Percentiles rank a stretch among this genome's conserved stretches.
Evolutionary conservation across 2,329 filamentous ascomycete genomes (phyloP).

Genomic region (Colletotrichum shisoi): DNA sequence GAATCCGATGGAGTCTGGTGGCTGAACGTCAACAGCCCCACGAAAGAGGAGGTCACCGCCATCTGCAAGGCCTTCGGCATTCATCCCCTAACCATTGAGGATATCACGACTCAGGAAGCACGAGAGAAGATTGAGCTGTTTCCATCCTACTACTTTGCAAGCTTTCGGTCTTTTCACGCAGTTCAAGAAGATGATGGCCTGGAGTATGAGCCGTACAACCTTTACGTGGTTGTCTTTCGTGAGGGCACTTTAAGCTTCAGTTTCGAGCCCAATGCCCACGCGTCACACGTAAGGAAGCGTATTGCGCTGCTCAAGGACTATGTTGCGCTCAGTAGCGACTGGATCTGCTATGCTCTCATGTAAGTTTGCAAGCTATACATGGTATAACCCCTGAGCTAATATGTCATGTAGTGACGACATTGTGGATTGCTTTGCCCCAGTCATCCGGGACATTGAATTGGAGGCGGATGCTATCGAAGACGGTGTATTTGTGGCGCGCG

Average conservation of each 20-base stretch:
- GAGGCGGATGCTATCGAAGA: conserved; percentile 96
- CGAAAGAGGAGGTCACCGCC: conserved; percentile 83
- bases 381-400: conserved; percentile 42
- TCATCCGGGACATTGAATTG: conserved; percentile 84
- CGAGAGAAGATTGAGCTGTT: conserved; percentile 99
- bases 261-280: conserved; percentile 86
- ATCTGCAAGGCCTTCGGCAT: conserved; percentile 95
- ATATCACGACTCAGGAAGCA: conserved; percentile 93
- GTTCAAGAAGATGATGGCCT: conserved; percentile 80
- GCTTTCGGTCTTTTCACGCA: conserved; percentile 88
- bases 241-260: conserved; percentile 96
- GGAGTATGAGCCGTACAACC: conserved; percentile 93
- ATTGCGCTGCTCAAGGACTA: conserved; percentile 95
- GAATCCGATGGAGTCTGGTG: conserved; percentile 90
- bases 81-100: conserved; percentile 93
- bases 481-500: conserved; percentile 88
- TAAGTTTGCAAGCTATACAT: conserved; percentile 55
- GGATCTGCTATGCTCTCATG: conserved; percentile 99
- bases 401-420: conserved; percentile 79
- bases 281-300: conserved; percentile 85
- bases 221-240: conserved; percentile 96
- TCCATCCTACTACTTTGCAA: conserved; percentile 96
- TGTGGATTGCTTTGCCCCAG: conserved; percentile 91
- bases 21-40: conserved; percentile 92
- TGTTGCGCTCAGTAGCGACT: conserved; percentile 91